Percentiles rank a stretch among this genome's conserved stretches.
Conservation (phyloP, 2,329 filamentous ascomycete genomes). For the Penicillium sp. region DNA sequence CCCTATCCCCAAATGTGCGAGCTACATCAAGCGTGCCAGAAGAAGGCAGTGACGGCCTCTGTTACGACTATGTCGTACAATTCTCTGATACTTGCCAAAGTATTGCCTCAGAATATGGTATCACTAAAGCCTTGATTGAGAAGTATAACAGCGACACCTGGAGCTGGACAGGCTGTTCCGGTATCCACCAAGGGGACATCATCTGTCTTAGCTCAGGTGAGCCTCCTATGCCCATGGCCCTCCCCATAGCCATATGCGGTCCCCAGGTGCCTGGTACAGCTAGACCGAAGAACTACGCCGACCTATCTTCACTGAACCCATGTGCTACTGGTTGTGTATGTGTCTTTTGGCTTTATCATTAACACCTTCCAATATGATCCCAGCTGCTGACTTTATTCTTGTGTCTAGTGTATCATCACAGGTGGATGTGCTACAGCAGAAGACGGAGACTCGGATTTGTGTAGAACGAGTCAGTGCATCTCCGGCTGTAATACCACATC, state of each 20-base stretch:
- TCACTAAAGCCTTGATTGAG: conserved; percentile 43
- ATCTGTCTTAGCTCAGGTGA: conserved; percentile 46
- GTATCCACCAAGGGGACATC: conserved; percentile 28
- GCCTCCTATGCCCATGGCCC: conserved; percentile 43
- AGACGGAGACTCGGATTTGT: neutral
- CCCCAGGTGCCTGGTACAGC: conserved; percentile 46
- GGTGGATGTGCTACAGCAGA: neutral
- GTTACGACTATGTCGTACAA: conserved; percentile 38
- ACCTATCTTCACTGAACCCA: conserved; percentile 18
- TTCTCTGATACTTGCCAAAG: conserved; percentile 36
- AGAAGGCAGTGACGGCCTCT: conserved; percentile 33
- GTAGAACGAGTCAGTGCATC: neutral
- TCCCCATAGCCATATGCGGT: conserved; percentile 47
- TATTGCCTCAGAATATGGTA: conserved; percentile 33
- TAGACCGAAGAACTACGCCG: conserved; percentile 31
- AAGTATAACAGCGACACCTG: conserved; percentile 47
- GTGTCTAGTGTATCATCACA: neutral
- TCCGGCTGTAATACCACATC: conserved; percentile 4
- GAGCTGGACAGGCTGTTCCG: conserved; percentile 45
- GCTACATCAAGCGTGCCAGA: neutral
- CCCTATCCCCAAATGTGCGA: neutral
- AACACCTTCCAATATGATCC: neutral
- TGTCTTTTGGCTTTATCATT: neutral
- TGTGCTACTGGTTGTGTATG: conserved; percentile 17
- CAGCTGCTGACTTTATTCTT: neutral